These are phyloP conservation scores for Aegilops sharonensis DNA, from an alignment of 176 grass and related monocot species.

Conservation along the genomic window DNA sequence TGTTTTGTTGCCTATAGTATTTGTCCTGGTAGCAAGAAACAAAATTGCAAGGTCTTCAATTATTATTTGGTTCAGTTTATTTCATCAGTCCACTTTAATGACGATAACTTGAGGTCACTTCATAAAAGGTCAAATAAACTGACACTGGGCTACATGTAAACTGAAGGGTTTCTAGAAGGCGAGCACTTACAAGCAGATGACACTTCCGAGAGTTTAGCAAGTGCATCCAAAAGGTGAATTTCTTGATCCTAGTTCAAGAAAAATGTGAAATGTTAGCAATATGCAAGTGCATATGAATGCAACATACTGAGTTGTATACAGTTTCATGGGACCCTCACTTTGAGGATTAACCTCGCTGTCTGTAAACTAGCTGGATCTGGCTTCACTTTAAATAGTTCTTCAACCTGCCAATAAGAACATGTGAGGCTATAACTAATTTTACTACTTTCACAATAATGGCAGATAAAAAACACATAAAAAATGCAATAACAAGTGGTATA, in stretches of 20 bases:
- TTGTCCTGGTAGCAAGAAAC: not conserved
- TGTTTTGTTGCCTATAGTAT: not conserved
- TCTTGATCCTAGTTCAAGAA: constrained; percentile 55
- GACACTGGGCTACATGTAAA: not conserved
- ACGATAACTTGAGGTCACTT: not conserved
- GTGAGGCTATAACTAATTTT: not conserved
- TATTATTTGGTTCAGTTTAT: not conserved
- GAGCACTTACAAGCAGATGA: constrained; percentile 29
- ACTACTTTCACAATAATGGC: not conserved
- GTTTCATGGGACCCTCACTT: constrained; percentile 35
- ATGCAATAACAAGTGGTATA: constrained; percentile 3
- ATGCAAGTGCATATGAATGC: not conserved
- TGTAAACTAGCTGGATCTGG: constrained; percentile 56
- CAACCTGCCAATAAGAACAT: constrained; percentile 46
- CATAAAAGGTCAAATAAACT: not conserved
- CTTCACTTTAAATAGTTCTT: constrained; percentile 48
- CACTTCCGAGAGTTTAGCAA: constrained; percentile 47
- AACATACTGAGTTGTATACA: not conserved
- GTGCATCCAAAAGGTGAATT: constrained; percentile 57
- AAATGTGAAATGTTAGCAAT: constrained; percentile 21
- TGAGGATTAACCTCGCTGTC: constrained; percentile 51
- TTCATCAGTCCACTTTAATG: not conserved
- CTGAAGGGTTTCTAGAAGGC: not conserved
- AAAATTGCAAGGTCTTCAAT: not conserved
- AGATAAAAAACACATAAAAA: not conserved